Percentiles rank a stretch among this genome's conserved stretches.
Evolutionary conservation across 2,329 filamentous ascomycete genomes (phyloP).

Genomic region (Arachnopeziza araneosa): DNA sequence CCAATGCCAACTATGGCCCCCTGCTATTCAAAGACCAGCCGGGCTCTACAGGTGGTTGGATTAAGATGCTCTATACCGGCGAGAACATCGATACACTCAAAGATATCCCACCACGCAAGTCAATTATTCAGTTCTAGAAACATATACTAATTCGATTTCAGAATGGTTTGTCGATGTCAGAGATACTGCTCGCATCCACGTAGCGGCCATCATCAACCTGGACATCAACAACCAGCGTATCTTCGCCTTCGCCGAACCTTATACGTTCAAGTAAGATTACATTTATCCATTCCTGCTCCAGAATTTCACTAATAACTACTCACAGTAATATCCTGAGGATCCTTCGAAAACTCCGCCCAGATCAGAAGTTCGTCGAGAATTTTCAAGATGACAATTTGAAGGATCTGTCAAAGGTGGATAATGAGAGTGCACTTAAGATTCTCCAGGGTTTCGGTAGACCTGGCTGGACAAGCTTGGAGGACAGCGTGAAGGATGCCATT

Average conservation of each 20-base stretch:
- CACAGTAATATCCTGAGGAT: constrained; percentile 16
- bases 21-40: constrained; percentile 10
- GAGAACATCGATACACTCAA: constrained; percentile 13
- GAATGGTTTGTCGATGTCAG: constrained; percentile 32
- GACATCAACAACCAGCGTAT: constrained; percentile 26
- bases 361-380: constrained; percentile 21
- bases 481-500: constrained; percentile 7
- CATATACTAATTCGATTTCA: not conserved
- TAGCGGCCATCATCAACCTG: constrained; percentile 26
- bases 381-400: constrained; percentile 15
- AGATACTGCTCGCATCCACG: constrained; percentile 28
- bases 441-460: constrained; percentile 15
- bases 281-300: not conserved
- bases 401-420: constrained; percentile 19
- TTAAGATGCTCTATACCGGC: constrained; percentile 17
- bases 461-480: constrained; percentile 15
- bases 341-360: constrained; percentile 21
- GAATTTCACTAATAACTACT: not conserved
- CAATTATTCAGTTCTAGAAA: not conserved
- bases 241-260: constrained; percentile 23
- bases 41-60: constrained; percentile 20
- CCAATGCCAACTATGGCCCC: constrained; percentile 13
- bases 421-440: constrained; percentile 14
- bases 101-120: constrained; percentile 9
- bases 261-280: constrained; percentile 22